Evolutionary conservation across 2,329 filamentous ascomycete genomes (phyloP).

Genomic region (Falciphora oryzae): DNA sequence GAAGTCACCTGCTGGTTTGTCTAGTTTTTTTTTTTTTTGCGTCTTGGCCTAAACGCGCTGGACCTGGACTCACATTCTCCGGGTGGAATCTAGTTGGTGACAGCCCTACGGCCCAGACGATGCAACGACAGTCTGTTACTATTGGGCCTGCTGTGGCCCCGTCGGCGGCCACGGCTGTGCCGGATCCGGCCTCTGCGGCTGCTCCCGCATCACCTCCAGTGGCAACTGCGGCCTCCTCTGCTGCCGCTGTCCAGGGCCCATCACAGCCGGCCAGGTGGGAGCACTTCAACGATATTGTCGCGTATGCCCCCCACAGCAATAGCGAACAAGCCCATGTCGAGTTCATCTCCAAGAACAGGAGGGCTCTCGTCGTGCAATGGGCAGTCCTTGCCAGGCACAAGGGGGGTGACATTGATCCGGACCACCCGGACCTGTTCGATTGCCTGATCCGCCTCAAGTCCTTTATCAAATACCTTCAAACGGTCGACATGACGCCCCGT

Average conservation of each 20-base stretch:
- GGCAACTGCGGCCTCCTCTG: too few species aligned
- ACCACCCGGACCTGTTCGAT: not conserved
- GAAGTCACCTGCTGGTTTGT: too few species aligned
- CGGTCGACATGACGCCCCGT: not conserved
- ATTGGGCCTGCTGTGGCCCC: too few species aligned
- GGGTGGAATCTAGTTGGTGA: too few species aligned
- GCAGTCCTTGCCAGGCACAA: not conserved
- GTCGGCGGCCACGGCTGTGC: too few species aligned
- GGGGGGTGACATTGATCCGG: not conserved
- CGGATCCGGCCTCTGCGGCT: too few species aligned
- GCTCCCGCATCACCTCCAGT: too few species aligned
- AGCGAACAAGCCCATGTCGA: not conserved
- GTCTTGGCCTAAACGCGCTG: too few species aligned
- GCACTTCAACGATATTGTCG: conserved; percentile 9
- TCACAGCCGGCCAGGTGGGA: conserved; percentile 1
- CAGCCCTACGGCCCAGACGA: too few species aligned
- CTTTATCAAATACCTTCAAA: conserved; percentile 5
- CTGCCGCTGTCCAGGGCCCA: not conserved
- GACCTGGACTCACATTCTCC: too few species aligned
- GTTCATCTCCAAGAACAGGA: not conserved
- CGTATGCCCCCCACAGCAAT: not conserved
- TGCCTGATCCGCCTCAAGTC: conserved; percentile 5
- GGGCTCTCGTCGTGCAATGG: not conserved
- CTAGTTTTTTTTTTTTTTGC: too few species aligned
- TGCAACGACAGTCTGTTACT: too few species aligned